phyloP scores from a whole-genome alignment of 2,329 filamentous ascomycete species.

The Paracorniculantispora psalliotae region DNA sequence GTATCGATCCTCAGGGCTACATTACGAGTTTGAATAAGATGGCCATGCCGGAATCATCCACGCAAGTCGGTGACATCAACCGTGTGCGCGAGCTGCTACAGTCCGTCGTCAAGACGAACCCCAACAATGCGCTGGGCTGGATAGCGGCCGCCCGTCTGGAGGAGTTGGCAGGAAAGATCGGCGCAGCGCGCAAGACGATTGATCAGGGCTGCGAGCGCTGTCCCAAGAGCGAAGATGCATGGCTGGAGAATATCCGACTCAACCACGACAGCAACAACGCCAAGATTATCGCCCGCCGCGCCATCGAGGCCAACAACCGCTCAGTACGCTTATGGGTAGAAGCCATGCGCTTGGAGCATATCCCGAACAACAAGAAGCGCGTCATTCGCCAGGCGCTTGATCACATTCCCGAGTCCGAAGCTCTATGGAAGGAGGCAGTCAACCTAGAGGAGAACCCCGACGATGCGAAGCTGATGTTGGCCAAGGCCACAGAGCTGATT shows the following conservation, averaged over 20 bases:
- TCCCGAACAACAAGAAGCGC: conserved; percentile 80
- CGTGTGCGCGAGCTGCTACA: conserved; percentile 88
- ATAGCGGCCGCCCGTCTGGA: conserved; percentile 91
- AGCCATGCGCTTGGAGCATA: conserved; percentile 86
- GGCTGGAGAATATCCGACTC: conserved; percentile 91
- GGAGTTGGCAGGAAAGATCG: conserved; percentile 86
- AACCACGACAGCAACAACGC: conserved; percentile 83
- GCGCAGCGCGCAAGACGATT: conserved; percentile 83
- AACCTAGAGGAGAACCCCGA: conserved; percentile 88
- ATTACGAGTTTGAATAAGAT: conserved; percentile 85
- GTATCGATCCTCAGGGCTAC: conserved; percentile 92
- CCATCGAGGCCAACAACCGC: conserved; percentile 84
- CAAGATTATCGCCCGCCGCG: conserved; percentile 89
- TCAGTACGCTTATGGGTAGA: conserved; percentile 92
- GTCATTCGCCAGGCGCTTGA: conserved; percentile 89
- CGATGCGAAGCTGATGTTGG: conserved; percentile 82
- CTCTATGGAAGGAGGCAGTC: conserved; percentile 96
- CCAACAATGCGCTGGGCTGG: conserved; percentile 91
- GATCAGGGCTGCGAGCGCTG: conserved; percentile 84
- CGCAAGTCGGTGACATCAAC: conserved; percentile 90
- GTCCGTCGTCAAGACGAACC: conserved; percentile 95
- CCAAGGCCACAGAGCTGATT: conserved; percentile 93
- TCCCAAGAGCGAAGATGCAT: conserved; percentile 89
- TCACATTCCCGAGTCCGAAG: conserved; percentile 88
- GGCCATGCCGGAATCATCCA: conserved; percentile 71